Evolutionary conservation across 2,329 filamentous ascomycete species (phyloP).

Genomic region (Chrysoporthe cubensis): DNA sequence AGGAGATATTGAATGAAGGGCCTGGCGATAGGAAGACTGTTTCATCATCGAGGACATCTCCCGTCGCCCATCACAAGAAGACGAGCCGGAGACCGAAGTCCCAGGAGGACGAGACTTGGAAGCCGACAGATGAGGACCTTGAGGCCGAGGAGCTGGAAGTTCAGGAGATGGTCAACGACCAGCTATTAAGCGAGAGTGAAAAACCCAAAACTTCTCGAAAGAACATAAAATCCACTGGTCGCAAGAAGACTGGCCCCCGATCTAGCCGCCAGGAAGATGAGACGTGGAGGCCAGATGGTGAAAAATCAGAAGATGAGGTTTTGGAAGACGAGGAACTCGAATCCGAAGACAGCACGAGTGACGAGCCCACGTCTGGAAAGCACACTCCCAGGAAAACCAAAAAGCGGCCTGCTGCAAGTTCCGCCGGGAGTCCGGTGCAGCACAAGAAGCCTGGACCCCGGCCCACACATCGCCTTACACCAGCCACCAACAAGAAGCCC

Average conservation of each 20-base stretch:
- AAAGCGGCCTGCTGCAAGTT: conserved; percentile 23
- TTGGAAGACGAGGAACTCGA: conserved; percentile 18
- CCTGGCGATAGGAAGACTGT: not conserved
- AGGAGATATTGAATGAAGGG: conserved; percentile 14
- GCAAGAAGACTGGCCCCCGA: conserved; percentile 5
- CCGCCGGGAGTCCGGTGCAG: conserved; percentile 22
- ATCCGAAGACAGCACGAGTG: conserved; percentile 12
- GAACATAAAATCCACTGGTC: conserved; percentile 9
- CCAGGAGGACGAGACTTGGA: conserved; percentile 24
- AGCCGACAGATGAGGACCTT: conserved; percentile 26
- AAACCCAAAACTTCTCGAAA: not conserved
- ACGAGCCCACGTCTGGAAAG: conserved; percentile 6
- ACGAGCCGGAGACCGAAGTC: conserved; percentile 8
- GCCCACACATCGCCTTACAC: conserved; percentile 24
- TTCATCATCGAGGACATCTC: conserved; percentile 4
- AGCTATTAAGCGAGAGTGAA: conserved; percentile 15
- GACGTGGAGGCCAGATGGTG: conserved; percentile 16
- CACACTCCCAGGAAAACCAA: conserved; percentile 17
- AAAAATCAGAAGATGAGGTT: not conserved
- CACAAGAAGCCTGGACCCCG: conserved; percentile 19
- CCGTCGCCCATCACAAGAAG: conserved; percentile 19
- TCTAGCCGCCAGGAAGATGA: conserved; percentile 13
- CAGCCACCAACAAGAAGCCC: conserved; percentile 29
- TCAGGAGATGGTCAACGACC: conserved; percentile 27
- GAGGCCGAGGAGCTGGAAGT: conserved; percentile 28